phyloP scores from a whole-genome alignment of 139 green algal species.

The Chlorella sp. region DNA sequence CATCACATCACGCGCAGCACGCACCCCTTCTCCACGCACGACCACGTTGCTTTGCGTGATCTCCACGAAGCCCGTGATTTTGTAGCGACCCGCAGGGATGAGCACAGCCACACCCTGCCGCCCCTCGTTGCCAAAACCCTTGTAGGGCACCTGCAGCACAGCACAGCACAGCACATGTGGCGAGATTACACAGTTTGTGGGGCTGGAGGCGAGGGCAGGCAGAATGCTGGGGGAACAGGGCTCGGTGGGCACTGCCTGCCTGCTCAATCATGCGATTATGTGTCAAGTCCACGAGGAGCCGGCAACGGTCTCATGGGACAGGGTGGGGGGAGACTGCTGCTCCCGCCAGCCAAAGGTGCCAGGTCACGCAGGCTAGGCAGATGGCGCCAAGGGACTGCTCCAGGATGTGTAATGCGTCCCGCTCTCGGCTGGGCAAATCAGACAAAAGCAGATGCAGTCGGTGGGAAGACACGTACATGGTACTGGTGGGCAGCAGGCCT shows the following conservation, averaged over 20 bases:
- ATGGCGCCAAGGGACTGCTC: not conserved
- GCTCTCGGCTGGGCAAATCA: too few relatives aligned
- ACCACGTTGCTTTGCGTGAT: conserved; percentile 30
- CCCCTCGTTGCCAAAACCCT: conserved; percentile 13
- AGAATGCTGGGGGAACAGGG: too few relatives aligned
- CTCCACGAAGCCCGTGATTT: not conserved
- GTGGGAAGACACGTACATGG: too few relatives aligned
- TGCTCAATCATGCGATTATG: too few relatives aligned
- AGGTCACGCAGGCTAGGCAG: not conserved
- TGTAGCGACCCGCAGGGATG: conserved; percentile 9
- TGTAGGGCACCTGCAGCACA: not conserved
- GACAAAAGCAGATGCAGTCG: too few relatives aligned
- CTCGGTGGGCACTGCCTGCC: too few relatives aligned
- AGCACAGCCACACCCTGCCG: not conserved
- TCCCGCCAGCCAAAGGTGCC: not conserved
- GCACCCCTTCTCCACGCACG: conserved; percentile 19
- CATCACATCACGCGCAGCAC: not conserved
- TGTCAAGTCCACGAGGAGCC: too few relatives aligned
- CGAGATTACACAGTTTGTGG: not conserved
- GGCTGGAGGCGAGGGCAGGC: too few relatives aligned
- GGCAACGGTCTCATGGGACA: too few relatives aligned
- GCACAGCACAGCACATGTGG: not conserved
- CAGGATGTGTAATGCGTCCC: too few relatives aligned
- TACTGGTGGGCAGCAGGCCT: not conserved
- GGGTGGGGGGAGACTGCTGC: too few relatives aligned